Base-by-base conservation (phyloP, 1,139 yeast species). In the Yamadazyma trypodendri region DNA sequence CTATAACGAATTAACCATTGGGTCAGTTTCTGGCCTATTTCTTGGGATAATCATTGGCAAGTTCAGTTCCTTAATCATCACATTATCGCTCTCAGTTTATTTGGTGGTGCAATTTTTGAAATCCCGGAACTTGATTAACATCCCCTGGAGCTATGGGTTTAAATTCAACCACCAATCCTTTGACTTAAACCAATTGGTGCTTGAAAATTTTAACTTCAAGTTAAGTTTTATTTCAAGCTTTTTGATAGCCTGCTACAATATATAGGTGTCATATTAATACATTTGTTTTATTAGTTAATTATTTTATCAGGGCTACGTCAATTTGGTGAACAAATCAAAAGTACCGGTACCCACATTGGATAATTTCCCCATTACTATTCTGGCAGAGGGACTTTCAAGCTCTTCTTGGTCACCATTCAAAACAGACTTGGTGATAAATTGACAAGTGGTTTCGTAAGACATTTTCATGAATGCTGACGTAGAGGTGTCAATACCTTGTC, bases 371-470 rank as follows among this genome's bases (percentile, higher is more conserved):
- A 89, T 62, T 35, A 94, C 98, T 51, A 94, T 81, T 58, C 94
- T 78, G n/a, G 98, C 95, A 32, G 96, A 85, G 23, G 99, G 99
- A 44, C 89, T 81, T 51, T 88, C 90, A 56, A 94, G 71, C 46
- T 81, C 81, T 65, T 94, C 99, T 52, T 83, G 73, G 46, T 87
- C 96, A 45, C 94, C 89, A 51, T 92, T 94, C 59, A 94, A 73
- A 32, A 94, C 97, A 10, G 98, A 96, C 71, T 88, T 88, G 38
- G 97, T 92, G 63, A 94, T 77, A 75, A 94, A 94, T 64, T 87
- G 95, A 71, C 97, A 89, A 2, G 99, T 94, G 34, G 98, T 92
- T 68, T 94, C 99, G 64, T 89, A 94, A 42, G 97, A 88, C 99
- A 94, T 94, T 75, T 94, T 94, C 92, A 89, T 84, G 71, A 94